These are phyloP conservation scores for Protomyces inouyei DNA, from an alignment of 1,139 yeast genomes.

Conservation along the genomic window DNA sequence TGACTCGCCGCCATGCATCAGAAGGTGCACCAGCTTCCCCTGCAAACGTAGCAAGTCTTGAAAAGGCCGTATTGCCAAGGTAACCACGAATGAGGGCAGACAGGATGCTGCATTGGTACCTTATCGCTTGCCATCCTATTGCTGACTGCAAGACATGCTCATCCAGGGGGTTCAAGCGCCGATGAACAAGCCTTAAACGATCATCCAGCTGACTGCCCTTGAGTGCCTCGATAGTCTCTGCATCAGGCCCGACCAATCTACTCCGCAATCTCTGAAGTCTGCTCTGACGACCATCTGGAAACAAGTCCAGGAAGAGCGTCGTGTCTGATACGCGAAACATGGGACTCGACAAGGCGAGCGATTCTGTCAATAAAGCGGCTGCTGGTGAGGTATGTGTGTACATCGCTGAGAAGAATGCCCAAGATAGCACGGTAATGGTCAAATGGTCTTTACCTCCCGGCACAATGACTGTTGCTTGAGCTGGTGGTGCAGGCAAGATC, in stretches of 20 bases:
- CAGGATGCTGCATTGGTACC: neutral
- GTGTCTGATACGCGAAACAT: conserved; percentile 3
- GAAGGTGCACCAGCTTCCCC: conserved; percentile 17
- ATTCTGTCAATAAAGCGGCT: conserved; percentile 15
- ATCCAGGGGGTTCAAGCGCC: neutral
- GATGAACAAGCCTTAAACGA: neutral
- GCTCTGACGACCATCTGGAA: neutral
- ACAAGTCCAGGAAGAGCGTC: conserved; percentile 3
- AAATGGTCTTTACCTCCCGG: conserved; percentile 1
- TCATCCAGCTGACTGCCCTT: neutral
- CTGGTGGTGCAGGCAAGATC: conserved; percentile 5
- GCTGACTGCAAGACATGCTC: neutral
- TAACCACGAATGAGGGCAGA: neutral
- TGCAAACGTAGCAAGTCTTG: conserved; percentile 14
- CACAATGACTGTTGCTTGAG: neutral
- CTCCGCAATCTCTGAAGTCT: neutral
- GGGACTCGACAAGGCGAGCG: conserved; percentile 4
- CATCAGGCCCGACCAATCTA: neutral
- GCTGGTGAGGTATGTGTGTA: conserved; percentile 10
- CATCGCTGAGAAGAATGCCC: conserved; percentile 9
- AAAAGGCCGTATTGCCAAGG: conserved; percentile 12
- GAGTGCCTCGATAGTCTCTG: neutral
- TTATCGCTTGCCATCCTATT: neutral
- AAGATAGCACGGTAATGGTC: conserved; percentile 13
- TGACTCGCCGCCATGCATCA: conserved; percentile 20